Evolutionary conservation across 495 filamentous ascomycete genomes (phyloP).

Genomic region (Xylaria flabelliformis): DNA sequence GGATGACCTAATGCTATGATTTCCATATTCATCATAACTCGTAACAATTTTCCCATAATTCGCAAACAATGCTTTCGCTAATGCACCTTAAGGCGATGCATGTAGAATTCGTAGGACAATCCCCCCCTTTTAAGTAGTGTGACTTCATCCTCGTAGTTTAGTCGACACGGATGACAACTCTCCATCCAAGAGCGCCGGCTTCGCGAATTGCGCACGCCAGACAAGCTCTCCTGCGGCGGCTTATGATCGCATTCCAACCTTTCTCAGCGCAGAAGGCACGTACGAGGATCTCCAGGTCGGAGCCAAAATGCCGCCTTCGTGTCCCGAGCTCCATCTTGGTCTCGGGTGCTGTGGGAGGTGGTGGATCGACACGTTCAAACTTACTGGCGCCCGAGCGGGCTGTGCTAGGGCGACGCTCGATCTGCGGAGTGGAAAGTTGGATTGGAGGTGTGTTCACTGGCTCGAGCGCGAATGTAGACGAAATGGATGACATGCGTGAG

Average conservation of each 20-base stretch:
- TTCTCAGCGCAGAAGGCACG: conserved; percentile 73
- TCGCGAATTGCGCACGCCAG: conserved; percentile 73
- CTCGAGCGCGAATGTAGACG: conserved; percentile 40
- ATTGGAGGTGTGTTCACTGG: conserved; percentile 29
- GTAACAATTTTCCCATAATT: conserved; percentile 11
- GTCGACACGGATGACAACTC: conserved; percentile 67
- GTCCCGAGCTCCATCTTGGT: conserved; percentile 58
- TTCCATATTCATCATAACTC: background rate
- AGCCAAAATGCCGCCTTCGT: conserved; percentile 58
- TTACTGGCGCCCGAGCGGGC: conserved; percentile 36
- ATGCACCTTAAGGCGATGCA: background rate
- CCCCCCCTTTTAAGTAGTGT: background rate
- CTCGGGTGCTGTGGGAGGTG: conserved; percentile 41
- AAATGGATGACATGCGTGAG: conserved; percentile 42
- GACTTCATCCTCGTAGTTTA: conserved; percentile 31
- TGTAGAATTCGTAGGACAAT: background rate
- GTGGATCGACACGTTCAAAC: conserved; percentile 41
- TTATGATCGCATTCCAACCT: conserved; percentile 72
- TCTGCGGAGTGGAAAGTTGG: conserved; percentile 29
- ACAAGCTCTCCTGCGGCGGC: conserved; percentile 67
- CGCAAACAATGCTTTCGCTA: background rate
- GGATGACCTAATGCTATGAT: background rate
- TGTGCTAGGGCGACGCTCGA: conserved; percentile 39
- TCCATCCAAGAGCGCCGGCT: conserved; percentile 69
- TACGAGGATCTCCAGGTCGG: conserved; percentile 67